These are phyloP conservation scores for Trametes maxima DNA, from an alignment of 768 basidiomycete species.

Conservation along the genomic window DNA sequence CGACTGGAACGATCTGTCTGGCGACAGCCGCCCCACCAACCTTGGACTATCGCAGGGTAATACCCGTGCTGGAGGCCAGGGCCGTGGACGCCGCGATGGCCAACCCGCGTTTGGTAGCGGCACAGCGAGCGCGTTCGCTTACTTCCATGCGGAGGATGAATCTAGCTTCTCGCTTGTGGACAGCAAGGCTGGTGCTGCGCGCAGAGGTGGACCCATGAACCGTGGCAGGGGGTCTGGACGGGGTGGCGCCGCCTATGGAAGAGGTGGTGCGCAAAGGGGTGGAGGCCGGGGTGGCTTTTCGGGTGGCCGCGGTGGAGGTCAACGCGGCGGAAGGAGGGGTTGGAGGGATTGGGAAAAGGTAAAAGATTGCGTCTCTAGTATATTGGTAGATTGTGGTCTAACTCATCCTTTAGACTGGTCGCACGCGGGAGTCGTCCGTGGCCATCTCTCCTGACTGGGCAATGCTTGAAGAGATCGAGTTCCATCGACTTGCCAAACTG, in stretches of 20 bases:
- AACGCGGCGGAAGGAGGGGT: slow-evolving; percentile 67
- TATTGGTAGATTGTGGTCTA: background rate
- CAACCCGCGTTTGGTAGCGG: slow-evolving; percentile 89
- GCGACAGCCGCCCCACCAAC: slow-evolving; percentile 61
- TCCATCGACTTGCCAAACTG: slow-evolving; percentile 87
- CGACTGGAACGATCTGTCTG: slow-evolving; percentile 88
- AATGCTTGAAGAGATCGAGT: slow-evolving; percentile 98
- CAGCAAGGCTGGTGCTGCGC: slow-evolving; percentile 71
- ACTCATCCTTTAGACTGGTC: slow-evolving; percentile 57
- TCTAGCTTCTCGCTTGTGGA: slow-evolving; percentile 96
- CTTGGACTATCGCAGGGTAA: slow-evolving; percentile 48
- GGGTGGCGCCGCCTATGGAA: slow-evolving; percentile 37
- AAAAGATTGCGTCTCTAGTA: slow-evolving; percentile 17
- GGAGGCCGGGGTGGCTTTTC: slow-evolving; percentile 42
- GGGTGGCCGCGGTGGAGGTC: slow-evolving; percentile 48
- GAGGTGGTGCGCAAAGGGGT: slow-evolving; percentile 47
- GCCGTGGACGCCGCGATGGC: slow-evolving; percentile 68
- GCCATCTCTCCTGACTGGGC: slow-evolving; percentile 90
- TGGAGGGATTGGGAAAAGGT: slow-evolving; percentile 98
- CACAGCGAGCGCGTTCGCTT: slow-evolving; percentile 89
- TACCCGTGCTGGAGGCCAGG: slow-evolving; percentile 52
- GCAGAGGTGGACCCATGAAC: slow-evolving; percentile 67
- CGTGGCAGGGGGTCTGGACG: slow-evolving; percentile 50
- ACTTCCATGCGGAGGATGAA: slow-evolving; percentile 98
- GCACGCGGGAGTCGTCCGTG: slow-evolving; percentile 90